Percentiles rank a stretch among this genome's conserved stretches.
Evolutionary conservation across 257 asterid genomes (phyloP).

Genomic region (Salvia splendens): DNA sequence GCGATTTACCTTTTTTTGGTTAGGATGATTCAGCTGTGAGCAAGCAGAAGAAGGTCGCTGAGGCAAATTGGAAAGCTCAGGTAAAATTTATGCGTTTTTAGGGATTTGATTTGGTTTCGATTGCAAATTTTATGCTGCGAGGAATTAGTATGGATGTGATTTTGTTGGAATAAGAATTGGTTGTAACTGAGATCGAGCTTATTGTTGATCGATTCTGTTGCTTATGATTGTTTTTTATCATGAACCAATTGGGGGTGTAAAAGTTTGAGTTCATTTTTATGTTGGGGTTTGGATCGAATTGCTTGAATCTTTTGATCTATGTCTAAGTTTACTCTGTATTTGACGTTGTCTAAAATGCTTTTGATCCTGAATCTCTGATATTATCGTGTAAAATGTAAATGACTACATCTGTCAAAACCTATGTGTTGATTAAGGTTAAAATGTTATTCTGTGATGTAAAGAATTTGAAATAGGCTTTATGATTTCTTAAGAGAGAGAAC

Average conservation of each 20-base stretch:
- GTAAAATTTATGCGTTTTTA: constrained; percentile 32
- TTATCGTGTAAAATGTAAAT: background rate
- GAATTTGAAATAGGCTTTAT: constrained; percentile 5
- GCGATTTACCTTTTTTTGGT: background rate
- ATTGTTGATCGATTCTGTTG: constrained; percentile 4
- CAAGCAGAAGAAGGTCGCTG: constrained; percentile 91
- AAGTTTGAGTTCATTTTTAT: background rate
- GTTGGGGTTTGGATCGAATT: constrained; percentile 16
- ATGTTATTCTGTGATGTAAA: background rate
- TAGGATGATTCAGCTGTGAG: constrained; percentile 84
- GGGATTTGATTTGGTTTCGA: constrained; percentile 21
- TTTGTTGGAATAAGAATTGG: constrained; percentile 10
- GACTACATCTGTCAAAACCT: background rate
- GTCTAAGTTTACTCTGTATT: background rate
- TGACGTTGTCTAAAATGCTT: constrained; percentile 18
- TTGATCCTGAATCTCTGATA: background rate
- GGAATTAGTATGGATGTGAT: background rate
- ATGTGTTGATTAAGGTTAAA: background rate
- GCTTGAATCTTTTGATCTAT: constrained; percentile 6
- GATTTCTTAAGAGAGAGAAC: background rate
- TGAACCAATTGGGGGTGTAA: background rate
- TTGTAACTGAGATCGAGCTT: constrained; percentile 2
- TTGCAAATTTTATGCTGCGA: background rate
- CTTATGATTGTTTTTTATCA: constrained; percentile 1
- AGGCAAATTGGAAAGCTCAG: constrained; percentile 86